phyloP scores from a whole-genome alignment of 495 filamentous ascomycete species.

The Cryomyces minteri region DNA sequence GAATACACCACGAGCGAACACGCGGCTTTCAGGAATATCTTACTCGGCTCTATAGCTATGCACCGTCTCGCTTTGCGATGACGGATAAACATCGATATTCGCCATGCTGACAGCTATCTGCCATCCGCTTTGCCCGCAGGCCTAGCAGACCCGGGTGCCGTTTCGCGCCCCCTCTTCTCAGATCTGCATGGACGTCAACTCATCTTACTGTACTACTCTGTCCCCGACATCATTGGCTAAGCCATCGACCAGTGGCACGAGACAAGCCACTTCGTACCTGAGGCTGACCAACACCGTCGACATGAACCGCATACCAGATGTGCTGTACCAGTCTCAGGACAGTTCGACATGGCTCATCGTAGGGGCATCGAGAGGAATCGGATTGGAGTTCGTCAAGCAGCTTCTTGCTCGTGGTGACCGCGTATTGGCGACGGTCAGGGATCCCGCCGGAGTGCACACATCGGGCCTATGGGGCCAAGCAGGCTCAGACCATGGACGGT shows the following conservation, averaged over 20 bases:
- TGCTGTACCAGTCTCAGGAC: slow-evolving; percentile 12
- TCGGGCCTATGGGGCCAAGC: slow-evolving; percentile 24
- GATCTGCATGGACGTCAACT: no score
- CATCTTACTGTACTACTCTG: no score
- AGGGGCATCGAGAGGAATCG: slow-evolving; percentile 37
- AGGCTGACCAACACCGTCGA: background rate
- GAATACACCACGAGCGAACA: no score
- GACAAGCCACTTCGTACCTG: background rate
- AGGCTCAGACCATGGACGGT: slow-evolving; percentile 20
- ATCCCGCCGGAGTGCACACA: slow-evolving; percentile 17
- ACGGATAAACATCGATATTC: no score
- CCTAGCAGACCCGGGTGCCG: no score
- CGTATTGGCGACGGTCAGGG: slow-evolving; percentile 34
- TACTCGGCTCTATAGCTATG: no score
- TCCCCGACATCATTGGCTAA: no score
- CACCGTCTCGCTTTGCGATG: no score
- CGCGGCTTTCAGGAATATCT: no score
- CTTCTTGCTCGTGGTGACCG: slow-evolving; percentile 25
- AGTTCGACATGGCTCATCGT: slow-evolving; percentile 32
- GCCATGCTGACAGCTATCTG: no score
- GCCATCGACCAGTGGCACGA: background rate
- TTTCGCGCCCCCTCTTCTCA: no score
- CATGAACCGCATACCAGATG: slow-evolving; percentile 16
- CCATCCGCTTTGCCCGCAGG: no score
- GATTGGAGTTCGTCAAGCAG: slow-evolving; percentile 34